These are phyloP conservation scores for Globisporangium cystogenes DNA, from an alignment of 352 stramenopile species.

Conservation along the genomic window DNA sequence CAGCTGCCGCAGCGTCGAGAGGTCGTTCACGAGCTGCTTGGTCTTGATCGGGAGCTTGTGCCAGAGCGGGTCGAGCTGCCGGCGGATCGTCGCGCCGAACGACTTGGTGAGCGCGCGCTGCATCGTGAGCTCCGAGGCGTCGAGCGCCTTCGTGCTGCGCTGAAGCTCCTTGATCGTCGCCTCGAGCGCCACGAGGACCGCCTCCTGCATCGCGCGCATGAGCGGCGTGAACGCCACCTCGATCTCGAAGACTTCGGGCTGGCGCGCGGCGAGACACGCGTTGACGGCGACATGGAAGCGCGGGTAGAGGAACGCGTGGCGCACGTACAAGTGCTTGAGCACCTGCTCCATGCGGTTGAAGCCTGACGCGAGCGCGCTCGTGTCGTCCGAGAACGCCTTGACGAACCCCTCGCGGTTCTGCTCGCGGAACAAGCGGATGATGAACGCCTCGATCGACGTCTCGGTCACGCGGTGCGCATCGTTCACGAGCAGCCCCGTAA, in stretches of 20 bases:
- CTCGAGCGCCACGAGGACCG: constrained; percentile 91
- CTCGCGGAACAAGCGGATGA: constrained; percentile 92
- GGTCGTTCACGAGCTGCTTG: constrained; percentile 90
- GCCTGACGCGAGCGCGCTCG: constrained; percentile 82
- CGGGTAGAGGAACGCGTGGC: constrained; percentile 92
- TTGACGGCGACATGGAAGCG: constrained; percentile 93
- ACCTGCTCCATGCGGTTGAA: constrained; percentile 96
- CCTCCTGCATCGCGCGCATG: constrained; percentile 94
- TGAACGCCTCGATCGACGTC: constrained; percentile 96
- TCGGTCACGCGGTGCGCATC: constrained; percentile 92
- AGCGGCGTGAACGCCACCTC: constrained; percentile 86
- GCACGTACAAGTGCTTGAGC: constrained; percentile 92
- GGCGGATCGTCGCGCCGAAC: constrained; percentile 52
- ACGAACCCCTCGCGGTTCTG: constrained; percentile 90
- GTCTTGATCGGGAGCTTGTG: constrained; percentile 91
- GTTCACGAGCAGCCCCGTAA: constrained; percentile 93
- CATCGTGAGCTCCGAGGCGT: constrained; percentile 86
- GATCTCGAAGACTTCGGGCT: constrained; percentile 93
- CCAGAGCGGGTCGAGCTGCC: constrained; percentile 97
- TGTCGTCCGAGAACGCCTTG: constrained; percentile 96
- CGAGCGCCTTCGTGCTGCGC: constrained; percentile 76
- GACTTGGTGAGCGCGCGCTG: constrained; percentile 91
- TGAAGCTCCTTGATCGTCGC: constrained; percentile 93
- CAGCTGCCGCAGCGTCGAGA: constrained; percentile 71
- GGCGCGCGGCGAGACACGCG: constrained; percentile 74